Percentiles rank a stretch among this genome's conserved stretches.
These are phyloP conservation scores for Arabidopsis suecica DNA, from an alignment of 345 rosid species.

Conservation along the genomic window DNA sequence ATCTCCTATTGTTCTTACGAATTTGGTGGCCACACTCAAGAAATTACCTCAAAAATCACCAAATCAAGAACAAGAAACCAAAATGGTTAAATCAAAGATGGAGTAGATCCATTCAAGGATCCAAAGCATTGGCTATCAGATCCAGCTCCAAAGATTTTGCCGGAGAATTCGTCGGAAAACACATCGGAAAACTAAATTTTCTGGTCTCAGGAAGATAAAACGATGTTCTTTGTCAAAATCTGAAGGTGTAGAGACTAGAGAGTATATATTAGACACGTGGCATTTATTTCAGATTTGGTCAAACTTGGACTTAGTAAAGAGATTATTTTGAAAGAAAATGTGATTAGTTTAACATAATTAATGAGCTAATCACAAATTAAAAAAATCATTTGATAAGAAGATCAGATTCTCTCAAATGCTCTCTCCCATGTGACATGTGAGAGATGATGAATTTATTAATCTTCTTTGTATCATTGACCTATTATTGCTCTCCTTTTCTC, in stretches of 20 bases:
- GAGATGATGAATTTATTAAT: conserved; percentile 4
- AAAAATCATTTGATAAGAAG: neutral
- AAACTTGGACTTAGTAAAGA: neutral
- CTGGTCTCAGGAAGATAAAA: neutral
- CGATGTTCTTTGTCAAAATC: neutral
- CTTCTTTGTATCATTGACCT: conserved; percentile 29
- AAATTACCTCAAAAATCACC: neutral
- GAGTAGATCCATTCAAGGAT: neutral
- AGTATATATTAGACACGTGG: conserved; percentile 2
- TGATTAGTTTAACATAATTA: neutral
- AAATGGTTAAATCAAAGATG: neutral
- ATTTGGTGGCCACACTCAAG: neutral
- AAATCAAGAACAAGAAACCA: neutral
- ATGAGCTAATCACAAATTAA: neutral
- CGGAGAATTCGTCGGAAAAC: neutral
- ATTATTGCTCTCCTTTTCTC: conserved; percentile 34
- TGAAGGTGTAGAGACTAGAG: neutral
- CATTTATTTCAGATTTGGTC: neutral
- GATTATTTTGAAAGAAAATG: neutral
- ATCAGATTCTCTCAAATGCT: conserved; percentile 31
- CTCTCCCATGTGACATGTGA: conserved; percentile 24
- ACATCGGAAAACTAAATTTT: neutral
- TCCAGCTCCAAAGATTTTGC: neutral
- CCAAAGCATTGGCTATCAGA: neutral
- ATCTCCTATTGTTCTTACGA: conserved; percentile 10